Evolutionary conservation across 441 rosid species (phyloP).

Genomic region (Theobroma grandiflorum): DNA sequence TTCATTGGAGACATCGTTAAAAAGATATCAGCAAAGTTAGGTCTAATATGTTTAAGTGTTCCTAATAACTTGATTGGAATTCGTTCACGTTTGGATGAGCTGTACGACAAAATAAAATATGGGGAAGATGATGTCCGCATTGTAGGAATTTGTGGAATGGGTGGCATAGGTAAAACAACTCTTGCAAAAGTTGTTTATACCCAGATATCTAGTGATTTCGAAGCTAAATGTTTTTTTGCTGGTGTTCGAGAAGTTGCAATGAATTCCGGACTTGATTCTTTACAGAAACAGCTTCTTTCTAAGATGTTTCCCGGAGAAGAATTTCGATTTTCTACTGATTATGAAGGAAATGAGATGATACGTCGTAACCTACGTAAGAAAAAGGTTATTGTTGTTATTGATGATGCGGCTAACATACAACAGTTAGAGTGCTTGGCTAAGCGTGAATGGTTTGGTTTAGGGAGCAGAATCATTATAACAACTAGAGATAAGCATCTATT

Average conservation of each 20-base stretch:
- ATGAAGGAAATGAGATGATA: constrained; percentile 26
- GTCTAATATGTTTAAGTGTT: constrained; percentile 38
- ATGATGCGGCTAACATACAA: constrained; percentile 36
- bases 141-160: constrained; percentile 61
- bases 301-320: constrained; percentile 26
- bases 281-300: constrained; percentile 40
- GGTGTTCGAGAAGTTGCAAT: constrained; percentile 50
- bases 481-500: constrained; percentile 42
- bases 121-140: constrained; percentile 35
- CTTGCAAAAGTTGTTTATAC: constrained; percentile 51
- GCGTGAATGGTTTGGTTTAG: constrained; percentile 43
- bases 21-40: constrained; percentile 22
- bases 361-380: background rate
- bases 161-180: constrained; percentile 71
- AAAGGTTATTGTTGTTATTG: constrained; percentile 37
- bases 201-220: constrained; percentile 39
- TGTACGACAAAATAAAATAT: constrained; percentile 36
- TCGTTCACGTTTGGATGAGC: constrained; percentile 35
- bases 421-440: constrained; percentile 35
- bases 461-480: constrained; percentile 40
- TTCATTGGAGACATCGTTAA: constrained; percentile 44
- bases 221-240: constrained; percentile 42
- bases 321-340: constrained; percentile 4
- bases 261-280: constrained; percentile 31
- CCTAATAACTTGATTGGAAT: constrained; percentile 61